These are phyloP conservation scores for Aspergillus candidus DNA, from an alignment of 2,329 filamentous ascomycete genomes.

Conservation along the genomic window DNA sequence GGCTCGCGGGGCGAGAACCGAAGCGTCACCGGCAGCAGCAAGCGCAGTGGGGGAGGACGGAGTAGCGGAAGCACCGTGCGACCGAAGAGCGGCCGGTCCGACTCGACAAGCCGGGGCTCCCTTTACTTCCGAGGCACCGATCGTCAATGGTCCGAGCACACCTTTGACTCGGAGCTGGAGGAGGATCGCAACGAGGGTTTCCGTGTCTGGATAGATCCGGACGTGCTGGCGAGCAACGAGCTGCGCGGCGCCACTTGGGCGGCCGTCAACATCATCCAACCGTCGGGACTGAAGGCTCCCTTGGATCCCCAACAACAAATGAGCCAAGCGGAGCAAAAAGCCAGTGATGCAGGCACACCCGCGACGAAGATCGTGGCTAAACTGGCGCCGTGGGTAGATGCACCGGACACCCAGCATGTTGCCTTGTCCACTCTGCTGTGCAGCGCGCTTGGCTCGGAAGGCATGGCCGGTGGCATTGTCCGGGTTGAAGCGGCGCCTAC, in stretches of 20 bases:
- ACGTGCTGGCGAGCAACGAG: conserved; percentile 64
- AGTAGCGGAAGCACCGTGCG: conserved; percentile 67
- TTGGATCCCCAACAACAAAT: conserved; percentile 63
- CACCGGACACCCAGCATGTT: conserved; percentile 72
- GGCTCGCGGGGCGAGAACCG: conserved; percentile 63
- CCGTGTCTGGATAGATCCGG: conserved; percentile 78
- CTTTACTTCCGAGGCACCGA: conserved; percentile 79
- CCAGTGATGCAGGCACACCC: conserved; percentile 50
- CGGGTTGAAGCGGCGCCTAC: conserved; percentile 77
- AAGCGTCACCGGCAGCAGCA: conserved; percentile 73
- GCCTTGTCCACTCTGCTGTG: conserved; percentile 75
- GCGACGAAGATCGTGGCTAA: conserved; percentile 68
- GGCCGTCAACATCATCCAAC: conserved; percentile 77
- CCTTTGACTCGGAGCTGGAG: conserved; percentile 65
- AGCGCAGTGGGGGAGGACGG: conserved; percentile 64
- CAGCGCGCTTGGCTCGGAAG: conserved; percentile 62
- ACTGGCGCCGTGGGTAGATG: conserved; percentile 74
- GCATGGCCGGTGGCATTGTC: conserved; percentile 77
- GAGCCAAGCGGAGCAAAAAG: conserved; percentile 59
- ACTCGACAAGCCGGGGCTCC: conserved; percentile 48
- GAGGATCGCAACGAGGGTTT: conserved; percentile 54
- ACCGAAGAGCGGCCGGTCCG: conserved; percentile 52
- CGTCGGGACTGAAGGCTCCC: conserved; percentile 66
- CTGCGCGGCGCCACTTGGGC: conserved; percentile 73
- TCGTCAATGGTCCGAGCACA: conserved; percentile 61